Evolutionary conservation across 1,139 yeast genomes (phyloP).

Genomic region (Saccharomyces pastorianus): DNA sequence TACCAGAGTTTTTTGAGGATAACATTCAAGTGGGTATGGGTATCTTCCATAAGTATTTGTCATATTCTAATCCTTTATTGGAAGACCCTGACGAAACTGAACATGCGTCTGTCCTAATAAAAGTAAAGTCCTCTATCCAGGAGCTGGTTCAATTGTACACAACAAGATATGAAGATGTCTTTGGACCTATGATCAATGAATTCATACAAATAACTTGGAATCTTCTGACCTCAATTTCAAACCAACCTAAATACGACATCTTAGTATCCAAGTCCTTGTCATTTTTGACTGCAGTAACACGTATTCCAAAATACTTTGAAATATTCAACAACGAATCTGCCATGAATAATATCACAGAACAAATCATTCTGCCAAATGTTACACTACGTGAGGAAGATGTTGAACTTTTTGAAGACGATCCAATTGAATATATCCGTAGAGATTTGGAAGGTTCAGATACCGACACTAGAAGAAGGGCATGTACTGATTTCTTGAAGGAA

Average conservation of each 20-base stretch:
- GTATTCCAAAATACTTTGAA: constrained; percentile 55
- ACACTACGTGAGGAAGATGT: constrained; percentile 79
- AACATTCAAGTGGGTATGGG: constrained; percentile 70
- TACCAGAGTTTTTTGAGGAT: constrained; percentile 97
- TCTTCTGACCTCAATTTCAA: constrained; percentile 56
- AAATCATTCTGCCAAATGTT: constrained; percentile 82
- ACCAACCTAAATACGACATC: constrained; percentile 73
- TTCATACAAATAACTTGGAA: constrained; percentile 83
- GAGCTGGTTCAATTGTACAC: constrained; percentile 82
- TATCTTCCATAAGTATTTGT: constrained; percentile 71
- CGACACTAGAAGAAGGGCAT: constrained; percentile 84
- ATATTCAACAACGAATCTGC: constrained; percentile 62
- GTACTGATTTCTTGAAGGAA: constrained; percentile 85
- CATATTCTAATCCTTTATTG: constrained; percentile 47
- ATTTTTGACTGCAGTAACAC: constrained; percentile 75
- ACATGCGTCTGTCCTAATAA: constrained; percentile 62
- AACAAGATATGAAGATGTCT: constrained; percentile 86
- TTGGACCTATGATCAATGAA: constrained; percentile 63
- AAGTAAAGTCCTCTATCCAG: constrained; percentile 73
- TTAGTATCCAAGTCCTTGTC: constrained; percentile 74
- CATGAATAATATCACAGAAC: constrained; percentile 68
- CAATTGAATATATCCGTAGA: constrained; percentile 81
- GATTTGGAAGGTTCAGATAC: constrained; percentile 93
- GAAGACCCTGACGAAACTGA: constrained; percentile 56
- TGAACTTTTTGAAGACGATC: constrained; percentile 94